These are phyloP conservation scores for Cyclostephanos invisitatus DNA, from an alignment of 108 stramenopile species.

Conservation along the genomic window DNA sequence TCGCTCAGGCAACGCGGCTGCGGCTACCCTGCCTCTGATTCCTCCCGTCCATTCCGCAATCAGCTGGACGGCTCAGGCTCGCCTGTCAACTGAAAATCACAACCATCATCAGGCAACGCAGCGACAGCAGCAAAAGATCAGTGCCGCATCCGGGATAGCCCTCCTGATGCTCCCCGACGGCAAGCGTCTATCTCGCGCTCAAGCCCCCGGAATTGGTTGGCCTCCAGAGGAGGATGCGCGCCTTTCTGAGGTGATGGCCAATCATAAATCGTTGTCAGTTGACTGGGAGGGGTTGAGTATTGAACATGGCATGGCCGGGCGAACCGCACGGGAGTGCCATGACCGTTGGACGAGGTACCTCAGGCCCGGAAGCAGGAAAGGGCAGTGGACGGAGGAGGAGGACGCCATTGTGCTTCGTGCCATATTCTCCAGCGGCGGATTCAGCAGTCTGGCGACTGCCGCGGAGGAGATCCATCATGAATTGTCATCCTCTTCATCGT, in stretches of 20 bases:
- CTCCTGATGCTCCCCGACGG: constrained; percentile 9
- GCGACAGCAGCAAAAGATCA: constrained; percentile 1
- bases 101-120: constrained; percentile 2
- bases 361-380: constrained; percentile 82
- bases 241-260: constrained; percentile 21
- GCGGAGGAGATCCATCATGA: not conserved
- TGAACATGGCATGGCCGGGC: constrained; percentile 21
- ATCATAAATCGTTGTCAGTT: constrained; percentile 21
- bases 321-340: constrained; percentile 74
- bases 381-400: constrained; percentile 56
- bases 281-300: constrained; percentile 22
- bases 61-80: not conserved
- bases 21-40: not conserved
- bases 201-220: constrained; percentile 37
- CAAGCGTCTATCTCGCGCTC: constrained; percentile 8
- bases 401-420: constrained; percentile 35
- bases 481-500: not conserved
- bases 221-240: constrained; percentile 18
- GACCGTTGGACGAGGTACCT: constrained; percentile 85
- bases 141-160: not conserved
- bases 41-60: not conserved
- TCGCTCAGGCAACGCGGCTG: not conserved
- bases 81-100: not conserved
- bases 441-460: not conserved
- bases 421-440: constrained; percentile 10